Percentiles rank a stretch among this genome's conserved stretches.
Evolutionary conservation across 1,284 basidiomycete genomes (phyloP).

Genomic region (Ganoderma leucocontextum): DNA sequence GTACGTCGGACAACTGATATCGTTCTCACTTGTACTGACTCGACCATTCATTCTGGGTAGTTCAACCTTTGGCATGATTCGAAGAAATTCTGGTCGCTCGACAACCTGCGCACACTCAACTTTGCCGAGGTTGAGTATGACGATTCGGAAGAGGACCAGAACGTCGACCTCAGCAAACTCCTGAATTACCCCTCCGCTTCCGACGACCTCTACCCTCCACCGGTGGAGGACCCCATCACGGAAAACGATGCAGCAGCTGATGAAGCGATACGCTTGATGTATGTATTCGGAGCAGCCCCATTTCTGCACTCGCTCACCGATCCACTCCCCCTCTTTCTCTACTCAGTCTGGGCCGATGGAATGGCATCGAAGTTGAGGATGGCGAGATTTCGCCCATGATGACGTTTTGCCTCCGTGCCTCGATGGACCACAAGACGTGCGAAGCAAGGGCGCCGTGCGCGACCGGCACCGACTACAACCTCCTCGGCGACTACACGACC

Average conservation of each 20-base stretch:
- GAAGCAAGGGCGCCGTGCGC: constrained; percentile 14
- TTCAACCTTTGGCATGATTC: constrained; percentile 27
- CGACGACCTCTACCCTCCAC: not conserved
- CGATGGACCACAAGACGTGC: constrained; percentile 12
- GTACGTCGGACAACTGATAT: constrained; percentile 28
- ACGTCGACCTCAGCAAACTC: not conserved
- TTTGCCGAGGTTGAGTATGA: constrained; percentile 5
- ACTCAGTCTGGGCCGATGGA: constrained; percentile 22
- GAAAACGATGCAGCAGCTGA: constrained; percentile 6
- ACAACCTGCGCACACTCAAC: constrained; percentile 5
- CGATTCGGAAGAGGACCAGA: constrained; percentile 4
- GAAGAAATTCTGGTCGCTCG: constrained; percentile 12
- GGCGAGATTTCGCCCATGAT: constrained; percentile 12
- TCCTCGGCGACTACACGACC: constrained; percentile 15
- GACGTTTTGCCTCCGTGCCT: constrained; percentile 19
- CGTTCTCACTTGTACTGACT: not conserved
- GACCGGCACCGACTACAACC: constrained; percentile 12
- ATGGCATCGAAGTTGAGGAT: constrained; percentile 8
- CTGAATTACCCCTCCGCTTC: not conserved
- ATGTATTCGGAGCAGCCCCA: not conserved
- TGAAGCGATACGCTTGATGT: constrained; percentile 13
- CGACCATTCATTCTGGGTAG: not conserved
- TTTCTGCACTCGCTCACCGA: not conserved
- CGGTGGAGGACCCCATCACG: not conserved
- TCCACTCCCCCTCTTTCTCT: not conserved